Percentiles rank a stretch among this genome's conserved stretches.
These are phyloP conservation scores for Aspergillus campestris DNA, from an alignment of 495 filamentous ascomycete species.

Conservation along the genomic window DNA sequence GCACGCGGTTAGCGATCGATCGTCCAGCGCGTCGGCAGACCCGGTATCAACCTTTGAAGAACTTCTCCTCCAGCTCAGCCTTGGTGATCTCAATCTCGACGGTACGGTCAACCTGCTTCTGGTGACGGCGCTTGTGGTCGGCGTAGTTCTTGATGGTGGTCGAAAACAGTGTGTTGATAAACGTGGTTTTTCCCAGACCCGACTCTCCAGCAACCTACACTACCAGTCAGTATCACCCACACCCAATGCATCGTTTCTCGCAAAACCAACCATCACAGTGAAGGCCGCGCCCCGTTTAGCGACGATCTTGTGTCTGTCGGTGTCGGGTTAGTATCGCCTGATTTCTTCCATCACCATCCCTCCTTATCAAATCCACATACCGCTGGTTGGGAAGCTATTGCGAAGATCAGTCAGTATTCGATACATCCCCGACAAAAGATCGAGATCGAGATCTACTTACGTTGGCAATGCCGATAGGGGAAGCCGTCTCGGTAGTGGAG, in stretches of 20 bases:
- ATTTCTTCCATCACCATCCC: slow-evolving; percentile 16
- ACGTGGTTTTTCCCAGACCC: slow-evolving; percentile 96
- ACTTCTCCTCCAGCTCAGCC: slow-evolving; percentile 99
- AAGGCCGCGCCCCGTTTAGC: slow-evolving; percentile 98
- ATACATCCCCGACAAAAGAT: background rate
- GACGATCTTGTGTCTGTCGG: slow-evolving; percentile 98
- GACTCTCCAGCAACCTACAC: slow-evolving; percentile 92
- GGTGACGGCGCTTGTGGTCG: slow-evolving; percentile 95
- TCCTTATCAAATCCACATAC: slow-evolving; percentile 30
- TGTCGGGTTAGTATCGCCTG: slow-evolving; percentile 50
- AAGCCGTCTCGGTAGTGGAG: slow-evolving; percentile 71
- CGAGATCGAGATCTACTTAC: slow-evolving; percentile 36
- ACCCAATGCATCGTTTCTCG: background rate
- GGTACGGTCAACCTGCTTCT: slow-evolving; percentile 98
- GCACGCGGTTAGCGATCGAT: slow-evolving; percentile 9
- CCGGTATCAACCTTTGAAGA: slow-evolving; percentile 82
- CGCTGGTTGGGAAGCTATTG: slow-evolving; percentile 80
- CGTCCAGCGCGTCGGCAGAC: background rate
- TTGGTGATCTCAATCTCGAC: slow-evolving; percentile 99
- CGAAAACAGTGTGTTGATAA: slow-evolving; percentile 99
- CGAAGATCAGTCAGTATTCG: slow-evolving; percentile 13
- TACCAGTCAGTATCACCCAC: slow-evolving; percentile 21
- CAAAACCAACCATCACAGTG: slow-evolving; percentile 82
- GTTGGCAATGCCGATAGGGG: slow-evolving; percentile 99
- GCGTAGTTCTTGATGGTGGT: slow-evolving; percentile 99